Base-by-base conservation (phyloP, 345 rosid species). In the Salix caprea region DNA sequence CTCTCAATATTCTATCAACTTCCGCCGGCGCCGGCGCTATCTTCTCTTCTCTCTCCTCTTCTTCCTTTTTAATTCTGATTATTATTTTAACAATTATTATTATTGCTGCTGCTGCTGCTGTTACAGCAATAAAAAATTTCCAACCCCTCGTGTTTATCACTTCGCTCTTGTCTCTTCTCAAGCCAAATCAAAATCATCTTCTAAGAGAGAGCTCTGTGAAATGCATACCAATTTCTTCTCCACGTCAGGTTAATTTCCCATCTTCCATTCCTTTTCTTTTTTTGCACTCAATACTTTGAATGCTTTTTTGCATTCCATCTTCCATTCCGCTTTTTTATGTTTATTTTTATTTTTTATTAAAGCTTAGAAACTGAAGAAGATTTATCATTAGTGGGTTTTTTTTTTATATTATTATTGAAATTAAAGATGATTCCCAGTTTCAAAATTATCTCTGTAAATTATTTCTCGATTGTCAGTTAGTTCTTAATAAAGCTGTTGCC, bases 221-320 rank as follows among this genome's bases (percentile, higher is more conserved):
- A 74, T 86, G 74, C 84, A 76, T 1, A 23, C 77, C 82, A 86
- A 60, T 79, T 70, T 78, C 81, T 70, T 78, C 81, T 83, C 89
- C 0, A 67, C 65, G 81, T 80, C 92, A 66, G 89, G 91, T 88
- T 88, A 77, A 23, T 60, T 62, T 81, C 46, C 44, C 37, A 32
- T 15, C 30, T 46, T 70, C 37, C 15, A 2, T 70, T 36, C 24
- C 39, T 21, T 67, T 60, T 69, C 58, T 32, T 13, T 18, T 12
- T 34, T 32, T 21, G n/a, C n/a, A 32, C 48, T 67, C n/a, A 54
- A 24, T 42, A 26, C 39, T 50, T 37, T 24, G 15, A 40, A 16
- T 61, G 23, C 69, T n/a, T n/a, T n/a, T n/a, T n/a, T n/a, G n/a
- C n/a, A n/a, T n/a, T n/a, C n/a, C n/a, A n/a, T n/a, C n/a, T n/a